Base-by-base conservation (phyloP, 2,329 filamentous ascomycete species). In the Aspergillus udagawae region DNA sequence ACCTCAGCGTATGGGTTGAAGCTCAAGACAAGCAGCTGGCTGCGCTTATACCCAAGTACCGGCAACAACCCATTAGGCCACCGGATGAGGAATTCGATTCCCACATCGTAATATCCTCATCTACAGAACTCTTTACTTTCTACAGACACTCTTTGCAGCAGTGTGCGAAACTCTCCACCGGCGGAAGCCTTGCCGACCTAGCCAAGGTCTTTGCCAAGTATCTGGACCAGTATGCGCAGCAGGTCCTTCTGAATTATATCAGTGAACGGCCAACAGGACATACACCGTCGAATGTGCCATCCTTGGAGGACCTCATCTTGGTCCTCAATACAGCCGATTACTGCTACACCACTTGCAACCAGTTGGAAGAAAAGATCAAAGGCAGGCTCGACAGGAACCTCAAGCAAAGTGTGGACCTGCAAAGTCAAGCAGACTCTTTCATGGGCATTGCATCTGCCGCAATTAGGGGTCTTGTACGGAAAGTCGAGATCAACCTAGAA, bases 301-400 rank as follows among this genome's bases (percentile, higher is more conserved):
- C 73, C 6, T 62, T 94, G 2, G 87, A 96, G 66, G 89, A 96
- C 61, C 84, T 90, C 3, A 83, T 97, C 14, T 79, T 96, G 3
- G 92, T 97, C 1, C 80, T 99, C 50, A 99, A 99, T 71, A 97
- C 94, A 1, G 93, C 94, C 0, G 94, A 99, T 70, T 99, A 97
- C 73, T 99, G 94, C 84, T 93, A 97, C 70, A 86, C 86, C 27
- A 97, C 96, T 29, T 94, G 92, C 51, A 92, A 87, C 50, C 93
- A 97, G 70, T 82, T 99, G 0, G 93, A 97, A 72, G 92, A 97
- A 67, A 96, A 90, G 73, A 92, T 99, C 74, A 93, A 91, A 75
- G 88, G 90, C 66, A 86, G 92, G 9, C 92, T 99, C 61, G 94
- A 97, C 62, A 81, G 84, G 49, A 89, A 92, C 2, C 79, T 96